Evolutionary conservation across 1,284 basidiomycete genomes (phyloP).

Genomic region (Bjerkandera adusta): DNA sequence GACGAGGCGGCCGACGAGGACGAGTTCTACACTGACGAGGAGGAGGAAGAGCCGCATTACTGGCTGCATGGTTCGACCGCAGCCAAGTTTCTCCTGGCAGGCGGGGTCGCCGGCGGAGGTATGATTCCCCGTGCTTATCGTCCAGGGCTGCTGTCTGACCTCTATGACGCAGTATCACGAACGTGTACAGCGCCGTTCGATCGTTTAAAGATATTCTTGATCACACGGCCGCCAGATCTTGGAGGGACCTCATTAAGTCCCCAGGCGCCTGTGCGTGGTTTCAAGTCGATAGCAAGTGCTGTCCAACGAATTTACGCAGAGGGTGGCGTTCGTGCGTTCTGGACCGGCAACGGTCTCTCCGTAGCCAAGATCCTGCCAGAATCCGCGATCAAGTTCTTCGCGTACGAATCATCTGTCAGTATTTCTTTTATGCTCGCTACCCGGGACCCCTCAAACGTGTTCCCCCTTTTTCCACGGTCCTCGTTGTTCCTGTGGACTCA

Average conservation of each 20-base stretch:
- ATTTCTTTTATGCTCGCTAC: conserved; percentile 5
- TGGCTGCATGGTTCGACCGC: conserved; percentile 75
- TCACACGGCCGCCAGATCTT: conserved; percentile 77
- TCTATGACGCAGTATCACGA: conserved; percentile 72
- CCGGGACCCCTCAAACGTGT: conserved; percentile 8
- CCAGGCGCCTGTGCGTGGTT: conserved; percentile 51
- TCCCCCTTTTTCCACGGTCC: conserved; percentile 4
- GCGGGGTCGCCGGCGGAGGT: conserved; percentile 93
- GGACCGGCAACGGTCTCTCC: conserved; percentile 84
- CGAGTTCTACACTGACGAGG: conserved; percentile 40
- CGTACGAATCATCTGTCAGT: conserved; percentile 90
- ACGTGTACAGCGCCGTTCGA: conserved; percentile 98
- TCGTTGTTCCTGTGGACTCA: background rate
- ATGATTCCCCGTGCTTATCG: conserved; percentile 24
- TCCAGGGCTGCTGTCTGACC: background rate
- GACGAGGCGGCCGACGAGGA: conserved; percentile 37
- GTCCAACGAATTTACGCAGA: conserved; percentile 80
- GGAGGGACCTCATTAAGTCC: conserved; percentile 48
- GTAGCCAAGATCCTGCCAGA: conserved; percentile 95
- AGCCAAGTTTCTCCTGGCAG: conserved; percentile 88
- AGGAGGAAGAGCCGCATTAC: conserved; percentile 59
- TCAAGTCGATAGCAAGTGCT: conserved; percentile 72
- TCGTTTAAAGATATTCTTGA: conserved; percentile 95
- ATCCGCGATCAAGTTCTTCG: conserved; percentile 97
- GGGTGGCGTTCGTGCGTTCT: conserved; percentile 90